Evolutionary conservation across 805 yeast genomes (phyloP), one percentile per base, ranked within the genome.

Genomic region (Myxozyma lipomycoides): DNA sequence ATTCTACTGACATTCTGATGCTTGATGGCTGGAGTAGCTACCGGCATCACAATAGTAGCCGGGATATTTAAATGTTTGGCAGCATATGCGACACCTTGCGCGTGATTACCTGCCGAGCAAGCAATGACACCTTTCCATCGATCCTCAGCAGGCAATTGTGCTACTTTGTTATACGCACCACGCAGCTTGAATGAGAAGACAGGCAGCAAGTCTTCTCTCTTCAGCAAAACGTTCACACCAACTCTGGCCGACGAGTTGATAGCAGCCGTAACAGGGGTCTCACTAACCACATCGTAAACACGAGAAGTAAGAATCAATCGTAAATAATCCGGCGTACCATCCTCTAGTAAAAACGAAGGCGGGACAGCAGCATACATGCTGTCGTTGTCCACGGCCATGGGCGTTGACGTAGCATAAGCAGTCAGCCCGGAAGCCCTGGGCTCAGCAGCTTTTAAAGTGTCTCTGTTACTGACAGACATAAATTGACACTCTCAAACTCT

Each of bases 61-160:
- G 96, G 93, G 46, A 93, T 88, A 24, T 83, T 84, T 64, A 93
- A 73, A 52, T 83, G 80, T 53, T 80, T 81, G 3, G 98, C 96
- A 21, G 95, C 84, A 66, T 70, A 91, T 0, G 98, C 98, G 12
- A 93, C 98, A 60, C 99, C 99, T 67, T 93, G 99, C 1, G 99
- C 99, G 63, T 93, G 99, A 69, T 93, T 93, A 32, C 99, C 99
- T 3, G 99, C 99, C 26, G 97, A 88, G 64, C 98, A 93, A 0
- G 98, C 97, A 65, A 95, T 85, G 48, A 93, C 97, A 61, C 99
- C 99, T 43, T 77, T 74, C 67, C 87, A 62, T 57, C 83, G 77
- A 61, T 82, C 73, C 41, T 77, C 79, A 19, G 71, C 65, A 15
- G 74, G 64, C 44, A 93, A 70, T 62, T 91, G 86, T 32, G 98